Evolutionary conservation across 2,329 filamentous ascomycete species (phyloP), one percentile per base, ranked within the genome.

Genomic region (Talaromyces sp.): DNA sequence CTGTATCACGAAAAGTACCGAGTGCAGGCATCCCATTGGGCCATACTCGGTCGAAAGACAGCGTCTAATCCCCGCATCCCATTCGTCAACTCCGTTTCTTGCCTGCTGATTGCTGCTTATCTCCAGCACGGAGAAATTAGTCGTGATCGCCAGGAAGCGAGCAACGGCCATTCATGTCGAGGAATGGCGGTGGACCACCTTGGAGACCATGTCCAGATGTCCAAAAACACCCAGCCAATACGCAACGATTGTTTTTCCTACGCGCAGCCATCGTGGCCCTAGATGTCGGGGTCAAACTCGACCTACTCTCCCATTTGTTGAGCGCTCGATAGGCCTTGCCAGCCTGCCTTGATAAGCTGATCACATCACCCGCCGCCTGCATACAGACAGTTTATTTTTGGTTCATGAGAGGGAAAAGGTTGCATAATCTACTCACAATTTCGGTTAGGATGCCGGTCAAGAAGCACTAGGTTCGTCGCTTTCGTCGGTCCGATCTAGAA

Each of bases 11-110:
- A 45, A 13, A 14, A 43, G 54, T 39, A 47, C 50, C 22, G 35
- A 24, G 41, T 63, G 24, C 59, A 35, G 37, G 8, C 65, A 35
- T 35, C 61, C 54, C 50, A 68, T 68, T 68, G 47, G 66, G 37
- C 31, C n/a, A 31, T 45, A 22, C 33, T 35, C 33, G 24, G 35
- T 43, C 19, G 22, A n/a, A 54, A 19, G 27, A 37, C 47, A 64
- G 65, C 58, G 65, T 39, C 43, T 59, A 66, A 54, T 24, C 6
- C 14, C 16, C 47, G 22, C 19, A 37, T 65, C 48, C 47, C 54
- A 66, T 65, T 66, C 56, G 66, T 60, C 60, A 33, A 33, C 48
- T 3, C 39, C 56, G 14, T 59, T 37, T 41, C n/a, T 50, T 60
- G 8, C n/a, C 24, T 45, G 59, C 45, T 41, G 43, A 58, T 31